Evolutionary conservation across 345 rosid genomes (phyloP).

Genomic region (Conringia planisiliqua): DNA sequence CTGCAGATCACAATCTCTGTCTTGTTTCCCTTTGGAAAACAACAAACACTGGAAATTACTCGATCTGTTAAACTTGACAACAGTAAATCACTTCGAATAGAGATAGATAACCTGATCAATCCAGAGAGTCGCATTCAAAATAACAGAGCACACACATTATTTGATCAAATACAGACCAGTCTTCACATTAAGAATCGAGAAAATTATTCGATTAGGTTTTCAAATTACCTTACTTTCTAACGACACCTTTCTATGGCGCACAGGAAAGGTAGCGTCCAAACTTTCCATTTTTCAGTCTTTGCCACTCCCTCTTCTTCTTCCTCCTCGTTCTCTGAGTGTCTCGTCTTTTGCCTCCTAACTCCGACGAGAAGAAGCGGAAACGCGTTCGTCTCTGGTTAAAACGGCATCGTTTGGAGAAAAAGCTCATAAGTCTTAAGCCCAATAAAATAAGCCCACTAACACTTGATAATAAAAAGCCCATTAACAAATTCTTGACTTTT

Average conservation of each 20-base stretch:
- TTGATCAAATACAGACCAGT: background rate
- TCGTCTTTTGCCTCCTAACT: background rate
- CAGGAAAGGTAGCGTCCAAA: slow-evolving; percentile 45
- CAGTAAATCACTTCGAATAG: too few relatives aligned
- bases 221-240: slow-evolving; percentile 49
- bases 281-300: slow-evolving; percentile 36
- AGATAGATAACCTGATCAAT: background rate
- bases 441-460: background rate
- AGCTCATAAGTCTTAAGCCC: background rate
- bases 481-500: background rate
- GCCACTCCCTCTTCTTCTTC: background rate
- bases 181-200: background rate
- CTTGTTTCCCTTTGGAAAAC: slow-evolving; percentile 80
- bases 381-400: background rate
- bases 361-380: background rate
- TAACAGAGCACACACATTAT: background rate
- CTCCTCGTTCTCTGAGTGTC: background rate
- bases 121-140: background rate
- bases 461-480: background rate
- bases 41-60: background rate
- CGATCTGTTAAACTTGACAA: background rate
- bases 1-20: slow-evolving; percentile 73
- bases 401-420: background rate
- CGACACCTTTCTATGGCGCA: slow-evolving; percentile 41
- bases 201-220: background rate